These are phyloP conservation scores for Phytopythium montanum DNA, from an alignment of 352 stramenopile species.

Conservation along the genomic window DNA sequence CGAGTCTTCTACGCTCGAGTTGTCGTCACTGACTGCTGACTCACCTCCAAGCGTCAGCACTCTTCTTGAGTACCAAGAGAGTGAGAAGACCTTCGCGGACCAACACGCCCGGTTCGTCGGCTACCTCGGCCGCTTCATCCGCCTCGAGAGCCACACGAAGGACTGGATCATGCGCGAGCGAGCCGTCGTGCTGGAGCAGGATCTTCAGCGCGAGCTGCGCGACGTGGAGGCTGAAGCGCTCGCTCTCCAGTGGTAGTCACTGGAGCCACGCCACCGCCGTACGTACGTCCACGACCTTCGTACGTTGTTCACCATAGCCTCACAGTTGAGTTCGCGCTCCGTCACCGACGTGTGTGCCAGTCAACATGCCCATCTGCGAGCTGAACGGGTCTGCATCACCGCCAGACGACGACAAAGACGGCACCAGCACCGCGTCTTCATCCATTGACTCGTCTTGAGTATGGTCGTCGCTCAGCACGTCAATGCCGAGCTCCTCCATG, in stretches of 20 bases:
- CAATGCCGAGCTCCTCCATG: slow-evolving; percentile 77
- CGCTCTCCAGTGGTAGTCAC: slow-evolving; percentile 25
- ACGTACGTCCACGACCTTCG: not conserved
- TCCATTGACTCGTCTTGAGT: not conserved
- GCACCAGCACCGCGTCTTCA: slow-evolving; percentile 7
- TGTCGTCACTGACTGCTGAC: slow-evolving; percentile 10
- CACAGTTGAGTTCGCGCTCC: slow-evolving; percentile 44
- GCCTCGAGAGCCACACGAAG: slow-evolving; percentile 42
- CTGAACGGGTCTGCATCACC: slow-evolving; percentile 41
- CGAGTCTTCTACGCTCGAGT: slow-evolving; percentile 20
- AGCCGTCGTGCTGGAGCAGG: slow-evolving; percentile 53
- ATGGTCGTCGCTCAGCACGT: slow-evolving; percentile 38
- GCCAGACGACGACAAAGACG: not conserved
- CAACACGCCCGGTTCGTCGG: slow-evolving; percentile 43
- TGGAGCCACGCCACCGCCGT: no score
- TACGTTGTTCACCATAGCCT: not conserved
- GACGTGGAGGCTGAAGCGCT: slow-evolving; percentile 37
- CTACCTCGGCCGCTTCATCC: slow-evolving; percentile 57
- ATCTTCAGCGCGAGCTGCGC: slow-evolving; percentile 56
- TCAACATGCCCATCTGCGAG: slow-evolving; percentile 50
- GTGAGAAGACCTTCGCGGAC: slow-evolving; percentile 34
- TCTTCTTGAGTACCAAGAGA: slow-evolving; percentile 29
- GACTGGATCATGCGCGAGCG: slow-evolving; percentile 46
- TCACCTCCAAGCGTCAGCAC: not conserved
- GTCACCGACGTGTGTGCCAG: slow-evolving; percentile 30